Evolutionary conservation across 2,329 filamentous ascomycete species (phyloP).

Genomic region (Microsporum ferrugineum): DNA sequence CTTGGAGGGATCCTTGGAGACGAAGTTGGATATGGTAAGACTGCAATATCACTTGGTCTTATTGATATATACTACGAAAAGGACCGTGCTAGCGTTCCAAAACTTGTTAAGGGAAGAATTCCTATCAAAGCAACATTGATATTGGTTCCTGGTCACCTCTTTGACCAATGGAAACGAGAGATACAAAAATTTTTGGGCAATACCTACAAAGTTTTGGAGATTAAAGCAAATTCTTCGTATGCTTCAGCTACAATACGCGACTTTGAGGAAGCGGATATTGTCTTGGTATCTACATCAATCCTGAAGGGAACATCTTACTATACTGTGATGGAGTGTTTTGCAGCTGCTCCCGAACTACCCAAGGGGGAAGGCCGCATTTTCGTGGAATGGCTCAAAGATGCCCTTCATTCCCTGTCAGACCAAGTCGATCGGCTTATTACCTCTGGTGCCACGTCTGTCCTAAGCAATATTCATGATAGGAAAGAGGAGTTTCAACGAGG

Average conservation of each 20-base stretch:
- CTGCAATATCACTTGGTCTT: conserved; percentile 47
- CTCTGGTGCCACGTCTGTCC: conserved; percentile 24
- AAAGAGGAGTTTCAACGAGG: conserved; percentile 26
- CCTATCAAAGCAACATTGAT: conserved; percentile 48
- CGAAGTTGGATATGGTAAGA: conserved; percentile 57
- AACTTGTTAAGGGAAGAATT: conserved; percentile 22
- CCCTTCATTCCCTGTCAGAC: conserved; percentile 31
- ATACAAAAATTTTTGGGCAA: conserved; percentile 40
- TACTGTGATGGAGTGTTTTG: conserved; percentile 38
- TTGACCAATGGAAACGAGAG: conserved; percentile 49
- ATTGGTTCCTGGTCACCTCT: conserved; percentile 45
- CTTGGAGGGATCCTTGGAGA: conserved; percentile 54
- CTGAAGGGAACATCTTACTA: conserved; percentile 41
- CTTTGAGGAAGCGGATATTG: conserved; percentile 41
- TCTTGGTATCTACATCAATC: conserved; percentile 44
- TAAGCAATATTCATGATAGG: conserved; percentile 20
- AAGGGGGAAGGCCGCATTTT: conserved; percentile 38
- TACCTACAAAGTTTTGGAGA: conserved; percentile 35
- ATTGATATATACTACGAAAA: conserved; percentile 37
- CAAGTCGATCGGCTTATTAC: conserved; percentile 30
- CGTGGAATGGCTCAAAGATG: conserved; percentile 43
- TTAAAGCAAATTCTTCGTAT: conserved; percentile 33
- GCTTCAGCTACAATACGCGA: conserved; percentile 32
- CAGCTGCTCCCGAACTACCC: conserved; percentile 36
- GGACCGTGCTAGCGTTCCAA: conserved; percentile 12